A percentile compares a stretch with the other conserved stretches of the same genome.
These are phyloP conservation scores for Curvularia sp. DNA, from an alignment of 2,329 filamentous ascomycete species.

Conservation along the genomic window DNA sequence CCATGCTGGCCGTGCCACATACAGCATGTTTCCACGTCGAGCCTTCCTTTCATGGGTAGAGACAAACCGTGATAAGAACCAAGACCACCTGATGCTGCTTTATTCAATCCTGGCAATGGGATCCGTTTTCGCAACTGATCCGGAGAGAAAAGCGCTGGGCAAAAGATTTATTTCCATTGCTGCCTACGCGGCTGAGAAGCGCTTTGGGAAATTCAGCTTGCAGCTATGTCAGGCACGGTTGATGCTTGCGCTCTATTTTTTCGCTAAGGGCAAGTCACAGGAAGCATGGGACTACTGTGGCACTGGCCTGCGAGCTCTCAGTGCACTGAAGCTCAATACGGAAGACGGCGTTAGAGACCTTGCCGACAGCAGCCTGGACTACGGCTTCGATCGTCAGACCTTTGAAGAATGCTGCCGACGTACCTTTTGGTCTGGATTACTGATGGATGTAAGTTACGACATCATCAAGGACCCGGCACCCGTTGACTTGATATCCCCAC, in stretches of 20 bases:
- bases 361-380: slow-evolving; percentile 62
- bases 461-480: slow-evolving; percentile 41
- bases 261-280: slow-evolving; percentile 65
- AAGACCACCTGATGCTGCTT: slow-evolving; percentile 66
- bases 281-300: slow-evolving; percentile 71
- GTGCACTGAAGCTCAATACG: slow-evolving; percentile 68
- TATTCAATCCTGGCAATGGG: slow-evolving; percentile 67
- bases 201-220: slow-evolving; percentile 62
- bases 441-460: slow-evolving; percentile 66
- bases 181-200: slow-evolving; percentile 62
- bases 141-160: slow-evolving; percentile 55
- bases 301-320: slow-evolving; percentile 66
- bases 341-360: slow-evolving; percentile 60
- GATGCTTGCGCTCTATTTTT: slow-evolving; percentile 71
- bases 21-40: slow-evolving; percentile 63
- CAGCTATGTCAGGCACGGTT: slow-evolving; percentile 72
- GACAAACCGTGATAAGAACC: slow-evolving; percentile 56
- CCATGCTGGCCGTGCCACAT: slow-evolving; percentile 63
- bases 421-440: slow-evolving; percentile 75
- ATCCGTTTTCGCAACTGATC: slow-evolving; percentile 61
- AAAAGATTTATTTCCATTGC: slow-evolving; percentile 63
- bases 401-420: slow-evolving; percentile 72
- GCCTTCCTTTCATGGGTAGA: slow-evolving; percentile 64
- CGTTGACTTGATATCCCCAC: slow-evolving; percentile 39
- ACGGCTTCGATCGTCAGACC: slow-evolving; percentile 64